Evolutionary conservation across 2,329 filamentous ascomycete genomes (phyloP).

Genomic region (Amauroascus niger): DNA sequence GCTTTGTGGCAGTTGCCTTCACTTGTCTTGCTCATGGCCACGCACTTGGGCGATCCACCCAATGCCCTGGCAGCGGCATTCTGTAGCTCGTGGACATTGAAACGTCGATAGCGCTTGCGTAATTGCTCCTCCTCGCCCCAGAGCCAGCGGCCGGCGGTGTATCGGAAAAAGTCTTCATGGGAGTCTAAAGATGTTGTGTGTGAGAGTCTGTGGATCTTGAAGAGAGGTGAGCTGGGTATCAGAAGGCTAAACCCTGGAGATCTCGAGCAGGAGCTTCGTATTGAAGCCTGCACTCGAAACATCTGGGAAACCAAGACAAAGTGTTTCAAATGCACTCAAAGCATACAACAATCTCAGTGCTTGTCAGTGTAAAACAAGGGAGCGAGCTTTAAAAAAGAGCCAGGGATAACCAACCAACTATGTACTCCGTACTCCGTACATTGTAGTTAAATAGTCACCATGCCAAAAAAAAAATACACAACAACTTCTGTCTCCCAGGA

Average conservation of each 20-base stretch:
- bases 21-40: constrained; percentile 30
- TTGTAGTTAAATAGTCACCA: too few relatives aligned
- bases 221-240: neutral
- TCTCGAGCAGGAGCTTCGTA: neutral
- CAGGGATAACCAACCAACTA: too few relatives aligned
- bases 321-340: neutral
- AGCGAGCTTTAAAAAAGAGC: too few relatives aligned
- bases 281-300: neutral
- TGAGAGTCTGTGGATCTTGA: neutral
- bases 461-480: too few relatives aligned
- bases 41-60: constrained; percentile 22
- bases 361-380: too few relatives aligned
- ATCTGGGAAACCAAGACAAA: neutral
- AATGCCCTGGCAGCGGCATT: constrained; percentile 23
- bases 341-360: too few relatives aligned
- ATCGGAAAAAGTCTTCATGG: constrained; percentile 20
- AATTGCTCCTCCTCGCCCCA: constrained; percentile 27
- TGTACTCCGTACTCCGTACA: too few relatives aligned
- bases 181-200: neutral
- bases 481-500: too few relatives aligned
- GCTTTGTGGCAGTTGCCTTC: constrained; percentile 34
- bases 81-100: constrained; percentile 28
- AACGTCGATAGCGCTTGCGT: constrained; percentile 23
- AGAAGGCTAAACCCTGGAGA: neutral
- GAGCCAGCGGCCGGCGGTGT: constrained; percentile 26